A percentile compares a stretch with the other conserved stretches of the same genome.
These are phyloP conservation scores for Monilinia fructigena DNA, from an alignment of 2,329 filamentous ascomycete genomes.

Conservation along the genomic window DNA sequence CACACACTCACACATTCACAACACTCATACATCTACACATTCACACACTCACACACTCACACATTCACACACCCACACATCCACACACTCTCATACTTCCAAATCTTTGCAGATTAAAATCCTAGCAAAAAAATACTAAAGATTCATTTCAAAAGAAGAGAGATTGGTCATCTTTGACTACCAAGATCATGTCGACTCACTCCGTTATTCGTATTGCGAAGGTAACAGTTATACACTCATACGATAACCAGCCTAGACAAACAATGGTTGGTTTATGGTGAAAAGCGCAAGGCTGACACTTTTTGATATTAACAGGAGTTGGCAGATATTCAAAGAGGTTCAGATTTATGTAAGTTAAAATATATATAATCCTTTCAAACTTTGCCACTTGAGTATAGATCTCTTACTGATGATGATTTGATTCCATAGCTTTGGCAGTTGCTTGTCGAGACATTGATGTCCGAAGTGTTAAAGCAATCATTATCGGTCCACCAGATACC, in stretches of 20 bases:
- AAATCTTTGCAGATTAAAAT: too few relatives aligned
- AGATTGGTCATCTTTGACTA: background rate
- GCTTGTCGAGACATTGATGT: slow-evolving; percentile 86
- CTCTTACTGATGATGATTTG: slow-evolving; percentile 31
- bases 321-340: slow-evolving; percentile 76
- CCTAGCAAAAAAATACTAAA: too few relatives aligned
- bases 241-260: background rate
- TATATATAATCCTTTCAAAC: background rate
- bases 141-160: background rate
- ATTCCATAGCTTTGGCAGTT: slow-evolving; percentile 70
- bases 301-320: slow-evolving; percentile 62
- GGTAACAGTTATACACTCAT: slow-evolving; percentile 46
- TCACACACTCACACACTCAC: background rate
- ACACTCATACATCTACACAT: too few relatives aligned
- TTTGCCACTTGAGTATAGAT: slow-evolving; percentile 7
- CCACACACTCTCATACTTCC: background rate
- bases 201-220: slow-evolving; percentile 85
- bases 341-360: slow-evolving; percentile 70
- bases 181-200: slow-evolving; percentile 67
- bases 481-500: slow-evolving; percentile 89
- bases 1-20: too few relatives aligned
- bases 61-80: too few relatives aligned
- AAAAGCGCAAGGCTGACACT: slow-evolving; percentile 43
- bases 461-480: slow-evolving; percentile 80
- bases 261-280: slow-evolving; percentile 2